These are phyloP conservation scores for Solanum gracilifrons DNA, from an alignment of 257 asterid genomes.

Conservation along the genomic window DNA sequence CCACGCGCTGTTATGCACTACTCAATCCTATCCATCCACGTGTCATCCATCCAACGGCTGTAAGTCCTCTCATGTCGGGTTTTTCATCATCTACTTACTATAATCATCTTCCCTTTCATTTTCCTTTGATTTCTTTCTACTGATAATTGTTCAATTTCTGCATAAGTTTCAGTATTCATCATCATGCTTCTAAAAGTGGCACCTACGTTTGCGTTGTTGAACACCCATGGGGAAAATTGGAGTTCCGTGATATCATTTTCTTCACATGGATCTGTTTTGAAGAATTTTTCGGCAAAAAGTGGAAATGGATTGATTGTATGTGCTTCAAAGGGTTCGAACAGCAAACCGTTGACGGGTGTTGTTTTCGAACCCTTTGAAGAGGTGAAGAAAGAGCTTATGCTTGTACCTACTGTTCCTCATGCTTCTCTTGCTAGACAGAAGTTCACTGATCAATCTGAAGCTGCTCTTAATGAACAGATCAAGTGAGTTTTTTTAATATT, in stretches of 20 bases:
- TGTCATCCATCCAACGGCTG: neutral
- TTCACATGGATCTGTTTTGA: neutral
- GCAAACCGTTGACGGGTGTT: neutral
- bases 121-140: neutral
- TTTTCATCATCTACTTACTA: neutral
- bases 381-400: constrained; percentile 33
- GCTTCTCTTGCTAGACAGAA: constrained; percentile 47
- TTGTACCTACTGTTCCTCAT: constrained; percentile 31
- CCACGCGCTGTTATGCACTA: neutral
- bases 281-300: neutral
- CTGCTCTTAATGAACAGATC: constrained; percentile 49
- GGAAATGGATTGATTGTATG: neutral
- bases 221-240: neutral
- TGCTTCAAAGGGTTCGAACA: neutral
- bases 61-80: neutral
- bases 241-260: neutral
- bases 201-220: neutral
- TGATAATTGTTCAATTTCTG: neutral
- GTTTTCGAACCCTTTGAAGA: constrained; percentile 17
- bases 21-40: neutral
- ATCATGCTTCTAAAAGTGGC: neutral
- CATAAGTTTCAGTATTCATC: no score
- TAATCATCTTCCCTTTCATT: neutral
- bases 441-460: constrained; percentile 26
- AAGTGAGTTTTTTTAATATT: constrained; percentile 10